Percentiles rank a stretch among this genome's conserved stretches.
Conservation (phyloP, 345 rosid species). For the Carallia brachiata region DNA sequence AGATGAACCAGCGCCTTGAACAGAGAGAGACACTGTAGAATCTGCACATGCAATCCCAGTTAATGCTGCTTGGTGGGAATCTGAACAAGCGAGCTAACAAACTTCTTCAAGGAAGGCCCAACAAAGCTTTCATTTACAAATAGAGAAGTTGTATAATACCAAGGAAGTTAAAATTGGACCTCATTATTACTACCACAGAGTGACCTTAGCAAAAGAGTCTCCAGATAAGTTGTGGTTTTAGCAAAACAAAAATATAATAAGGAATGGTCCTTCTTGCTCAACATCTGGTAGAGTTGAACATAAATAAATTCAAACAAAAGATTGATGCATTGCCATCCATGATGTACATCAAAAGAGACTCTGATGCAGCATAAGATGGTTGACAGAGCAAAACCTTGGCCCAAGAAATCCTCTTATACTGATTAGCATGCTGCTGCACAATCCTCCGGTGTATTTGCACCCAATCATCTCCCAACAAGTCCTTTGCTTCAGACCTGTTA, state of each 20-base stretch:
- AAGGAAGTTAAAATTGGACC: not conserved
- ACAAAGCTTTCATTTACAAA: not conserved
- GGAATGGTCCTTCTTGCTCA: not conserved
- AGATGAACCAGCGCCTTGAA: slow-evolving; percentile 41
- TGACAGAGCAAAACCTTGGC: slow-evolving; percentile 57
- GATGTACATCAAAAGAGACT: not conserved
- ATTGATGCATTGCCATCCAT: slow-evolving; percentile 2
- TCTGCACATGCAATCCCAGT: slow-evolving; percentile 45
- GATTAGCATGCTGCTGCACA: slow-evolving; percentile 97
- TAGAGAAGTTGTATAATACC: not conserved
- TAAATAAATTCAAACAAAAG: not conserved
- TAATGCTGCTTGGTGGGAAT: slow-evolving; percentile 13
- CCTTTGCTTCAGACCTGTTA: slow-evolving; percentile 95
- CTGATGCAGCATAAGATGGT: too few relatives aligned
- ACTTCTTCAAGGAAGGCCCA: not conserved
- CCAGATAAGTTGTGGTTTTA: too few relatives aligned
- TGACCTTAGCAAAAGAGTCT: too few relatives aligned
- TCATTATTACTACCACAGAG: too few relatives aligned
- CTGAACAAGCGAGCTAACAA: not conserved
- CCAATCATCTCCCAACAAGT: slow-evolving; percentile 96
- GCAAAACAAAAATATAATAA: too few relatives aligned
- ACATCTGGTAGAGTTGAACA: not conserved
- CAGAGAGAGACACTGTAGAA: slow-evolving; percentile 86
- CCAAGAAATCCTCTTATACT: slow-evolving; percentile 96
- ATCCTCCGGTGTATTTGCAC: slow-evolving; percentile 94